Conservation (phyloP, 108 stramenopile genomes). For the Epithemia pelagica region DNA sequence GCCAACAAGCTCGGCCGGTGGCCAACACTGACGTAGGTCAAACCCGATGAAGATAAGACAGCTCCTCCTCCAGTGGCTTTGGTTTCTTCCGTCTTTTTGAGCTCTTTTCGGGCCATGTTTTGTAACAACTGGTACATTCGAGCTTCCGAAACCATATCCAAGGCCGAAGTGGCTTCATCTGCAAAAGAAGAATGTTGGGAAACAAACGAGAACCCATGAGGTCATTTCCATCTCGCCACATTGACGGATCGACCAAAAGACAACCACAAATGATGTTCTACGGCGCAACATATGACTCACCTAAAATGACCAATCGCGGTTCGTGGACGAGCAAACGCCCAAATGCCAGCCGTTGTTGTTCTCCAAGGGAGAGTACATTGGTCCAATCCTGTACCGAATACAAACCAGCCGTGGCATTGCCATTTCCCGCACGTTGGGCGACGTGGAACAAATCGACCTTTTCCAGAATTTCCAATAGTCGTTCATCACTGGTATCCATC, state of each 20-base stretch:
- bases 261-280: too few species aligned
- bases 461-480: constrained; percentile 58
- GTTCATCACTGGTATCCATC: constrained; percentile 22
- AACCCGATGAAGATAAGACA: constrained; percentile 46
- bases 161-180: constrained; percentile 87
- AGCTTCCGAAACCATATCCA: constrained; percentile 52
- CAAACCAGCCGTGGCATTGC: constrained; percentile 68
- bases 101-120: constrained; percentile 47
- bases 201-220: neutral
- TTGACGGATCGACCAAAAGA: too few species aligned
- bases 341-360: constrained; percentile 95
- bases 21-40: constrained; percentile 89
- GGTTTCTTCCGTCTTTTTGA: neutral
- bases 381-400: constrained; percentile 80
- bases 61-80: constrained; percentile 18
- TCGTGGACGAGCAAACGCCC: constrained; percentile 80
- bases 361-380: constrained; percentile 87
- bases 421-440: constrained; percentile 67
- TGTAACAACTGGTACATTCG: constrained; percentile 81
- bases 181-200: constrained; percentile 37
- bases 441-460: constrained; percentile 63
- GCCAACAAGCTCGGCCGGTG: constrained; percentile 84
- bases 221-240: too few species aligned
- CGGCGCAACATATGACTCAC: too few species aligned
- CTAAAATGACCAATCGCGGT: constrained; percentile 86